Conservation (phyloP, 768 basidiomycete genomes). For the Gelatoporia subvermispora region DNA sequence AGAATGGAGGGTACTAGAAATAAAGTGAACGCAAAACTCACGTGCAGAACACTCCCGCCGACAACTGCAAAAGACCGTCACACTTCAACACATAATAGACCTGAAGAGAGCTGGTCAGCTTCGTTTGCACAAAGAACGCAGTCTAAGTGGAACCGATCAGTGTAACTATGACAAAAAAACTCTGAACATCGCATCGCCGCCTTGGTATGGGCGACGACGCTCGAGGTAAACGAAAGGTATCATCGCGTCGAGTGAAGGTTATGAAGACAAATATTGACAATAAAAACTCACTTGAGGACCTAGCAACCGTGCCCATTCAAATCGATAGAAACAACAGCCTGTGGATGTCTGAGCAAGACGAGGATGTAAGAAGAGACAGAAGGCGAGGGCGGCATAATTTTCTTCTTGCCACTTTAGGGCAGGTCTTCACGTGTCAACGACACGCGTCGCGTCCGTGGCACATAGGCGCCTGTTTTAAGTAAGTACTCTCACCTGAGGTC, state of each 20-base stretch:
- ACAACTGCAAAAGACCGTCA: no score
- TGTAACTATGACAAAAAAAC: constrained; percentile 85
- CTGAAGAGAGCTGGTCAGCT: no score
- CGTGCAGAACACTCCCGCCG: constrained; percentile 1
- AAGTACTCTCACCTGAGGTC: no score
- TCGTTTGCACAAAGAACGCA: background rate
- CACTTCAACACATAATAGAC: no score
- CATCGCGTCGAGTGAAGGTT: constrained; percentile 47
- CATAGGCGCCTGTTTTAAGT: no score
- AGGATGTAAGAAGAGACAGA: background rate
- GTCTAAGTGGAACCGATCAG: constrained; percentile 51
- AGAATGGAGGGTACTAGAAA: constrained; percentile 10
- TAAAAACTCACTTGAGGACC: background rate
- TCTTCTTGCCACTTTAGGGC: background rate
- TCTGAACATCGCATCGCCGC: constrained; percentile 47
- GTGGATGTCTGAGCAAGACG: background rate
- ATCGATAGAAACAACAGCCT: no score
- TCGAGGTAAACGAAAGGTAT: constrained; percentile 43
- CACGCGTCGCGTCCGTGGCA: no score
- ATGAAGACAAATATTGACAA: background rate
- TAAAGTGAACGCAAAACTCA: background rate
- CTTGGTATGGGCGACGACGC: constrained; percentile 49
- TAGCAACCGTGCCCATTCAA: no score
- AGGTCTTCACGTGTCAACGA: background rate
- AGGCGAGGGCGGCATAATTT: background rate